phyloP scores from a whole-genome alignment of 768 basidiomycete species.

The Gymnopilus dilepis region DNA sequence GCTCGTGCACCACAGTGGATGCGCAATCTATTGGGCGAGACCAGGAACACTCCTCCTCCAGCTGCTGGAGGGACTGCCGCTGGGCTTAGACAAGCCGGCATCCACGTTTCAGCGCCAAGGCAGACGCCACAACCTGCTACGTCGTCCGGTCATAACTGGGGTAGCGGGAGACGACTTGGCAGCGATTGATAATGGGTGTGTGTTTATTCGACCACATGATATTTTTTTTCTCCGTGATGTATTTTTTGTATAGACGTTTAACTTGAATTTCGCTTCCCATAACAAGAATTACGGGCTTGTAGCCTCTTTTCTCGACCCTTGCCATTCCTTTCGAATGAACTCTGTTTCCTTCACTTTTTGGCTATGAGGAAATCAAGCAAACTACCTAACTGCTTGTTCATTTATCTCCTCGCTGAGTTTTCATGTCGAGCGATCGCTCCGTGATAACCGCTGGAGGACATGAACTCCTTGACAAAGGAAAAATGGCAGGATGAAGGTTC shows the following conservation, averaged over 20 bases:
- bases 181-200: not conserved
- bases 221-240: not conserved
- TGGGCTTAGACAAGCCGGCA: constrained; percentile 49
- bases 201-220: not conserved
- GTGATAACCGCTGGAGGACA: constrained; percentile 17
- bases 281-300: no score
- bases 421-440: constrained; percentile 1
- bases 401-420: constrained; percentile 11
- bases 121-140: constrained; percentile 21
- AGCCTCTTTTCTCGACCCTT: not conserved
- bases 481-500: constrained; percentile 21
- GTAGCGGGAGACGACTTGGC: constrained; percentile 16
- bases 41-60: constrained; percentile 29
- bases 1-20: constrained; percentile 68
- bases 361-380: constrained; percentile 20
- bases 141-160: constrained; percentile 28
- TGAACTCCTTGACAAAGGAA: constrained; percentile 10
- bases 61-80: constrained; percentile 35
- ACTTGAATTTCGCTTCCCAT: no score
- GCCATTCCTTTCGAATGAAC: not conserved
- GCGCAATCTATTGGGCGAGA: constrained; percentile 52
- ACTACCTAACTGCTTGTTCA: constrained; percentile 13
- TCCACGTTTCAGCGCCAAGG: constrained; percentile 65
- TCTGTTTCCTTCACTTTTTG: not conserved
- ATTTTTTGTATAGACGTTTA: constrained; percentile 1